Evolutionary conservation across 306 rosid species (phyloP).

Genomic region (Corylus avellana): DNA sequence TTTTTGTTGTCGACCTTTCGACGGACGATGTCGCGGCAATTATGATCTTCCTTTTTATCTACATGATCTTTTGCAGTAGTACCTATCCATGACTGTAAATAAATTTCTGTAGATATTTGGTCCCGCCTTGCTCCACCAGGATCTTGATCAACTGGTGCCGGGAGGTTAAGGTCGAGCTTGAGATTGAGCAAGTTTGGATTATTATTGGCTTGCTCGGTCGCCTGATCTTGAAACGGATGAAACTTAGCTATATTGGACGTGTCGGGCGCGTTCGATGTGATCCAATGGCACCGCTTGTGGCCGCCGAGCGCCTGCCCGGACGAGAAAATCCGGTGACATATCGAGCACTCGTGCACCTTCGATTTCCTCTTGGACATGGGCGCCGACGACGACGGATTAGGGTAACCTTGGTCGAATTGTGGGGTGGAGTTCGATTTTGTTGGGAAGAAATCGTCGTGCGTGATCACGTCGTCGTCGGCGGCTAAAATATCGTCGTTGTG

Average conservation of each 20-base stretch:
- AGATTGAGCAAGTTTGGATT: conserved; percentile 56
- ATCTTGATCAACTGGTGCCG: conserved; percentile 48
- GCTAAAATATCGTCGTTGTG: conserved; percentile 42
- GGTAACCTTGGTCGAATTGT: conserved; percentile 46
- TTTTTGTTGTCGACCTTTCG: conserved; percentile 28
- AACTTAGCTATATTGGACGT: conserved; percentile 58
- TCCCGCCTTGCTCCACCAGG: conserved; percentile 14
- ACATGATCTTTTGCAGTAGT: conserved; percentile 28
- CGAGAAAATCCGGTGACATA: conserved; percentile 86
- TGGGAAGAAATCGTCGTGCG: conserved; percentile 57
- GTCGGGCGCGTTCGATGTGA: conserved; percentile 69
- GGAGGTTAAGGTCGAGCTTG: conserved; percentile 84
- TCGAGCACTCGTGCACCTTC: conserved; percentile 88
- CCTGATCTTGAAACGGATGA: conserved; percentile 67
- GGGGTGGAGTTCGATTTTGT: conserved; percentile 50
- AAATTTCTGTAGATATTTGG: conserved; percentile 44
- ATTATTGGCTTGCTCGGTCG: conserved; percentile 33
- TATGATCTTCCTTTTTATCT: conserved; percentile 17
- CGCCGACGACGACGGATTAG: conserved; percentile 29
- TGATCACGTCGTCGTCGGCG: conserved; percentile 53
- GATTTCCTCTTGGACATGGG: conserved; percentile 66
- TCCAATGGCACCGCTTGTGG: conserved; percentile 96
- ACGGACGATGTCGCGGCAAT: conserved; percentile 12
- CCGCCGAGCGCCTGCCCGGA: conserved; percentile 95
- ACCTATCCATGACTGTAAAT: conserved; percentile 63